Conservation (phyloP, 331 rosid genomes). For the Cydonia oblonga region DNA sequence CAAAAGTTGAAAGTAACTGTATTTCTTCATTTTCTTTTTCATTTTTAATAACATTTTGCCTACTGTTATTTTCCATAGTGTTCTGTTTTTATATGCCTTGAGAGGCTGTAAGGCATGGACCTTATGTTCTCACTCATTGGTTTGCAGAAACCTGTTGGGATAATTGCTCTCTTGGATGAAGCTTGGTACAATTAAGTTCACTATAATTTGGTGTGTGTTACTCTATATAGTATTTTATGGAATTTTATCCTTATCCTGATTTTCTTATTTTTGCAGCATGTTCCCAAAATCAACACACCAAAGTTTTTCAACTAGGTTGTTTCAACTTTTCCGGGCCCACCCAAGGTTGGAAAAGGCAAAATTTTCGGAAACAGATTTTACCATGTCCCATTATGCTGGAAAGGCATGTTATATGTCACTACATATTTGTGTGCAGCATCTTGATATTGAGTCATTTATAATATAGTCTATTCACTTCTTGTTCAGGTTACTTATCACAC, state of each 20-base stretch:
- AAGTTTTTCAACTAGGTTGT: slow-evolving; percentile 86
- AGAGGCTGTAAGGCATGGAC: slow-evolving; percentile 15
- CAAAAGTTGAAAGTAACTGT: no score
- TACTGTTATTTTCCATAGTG: no score
- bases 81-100: slow-evolving; percentile 1
- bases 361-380: slow-evolving; percentile 89
- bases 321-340: slow-evolving; percentile 63
- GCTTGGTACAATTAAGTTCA: slow-evolving; percentile 74
- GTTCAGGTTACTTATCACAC: slow-evolving; percentile 88
- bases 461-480: slow-evolving; percentile 2
- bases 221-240: slow-evolving; percentile 10
- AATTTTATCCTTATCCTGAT: slow-evolving; percentile 31
- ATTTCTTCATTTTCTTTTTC: not conserved
- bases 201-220: slow-evolving; percentile 34
- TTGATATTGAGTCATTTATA: not conserved
- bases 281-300: slow-evolving; percentile 89
- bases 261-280: slow-evolving; percentile 60
- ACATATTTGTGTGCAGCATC: not conserved
- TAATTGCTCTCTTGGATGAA: slow-evolving; percentile 86
- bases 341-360: slow-evolving; percentile 73
- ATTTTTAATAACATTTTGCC: no score
- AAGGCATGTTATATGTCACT: slow-evolving; percentile 43
- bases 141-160: slow-evolving; percentile 94
- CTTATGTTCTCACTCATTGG: slow-evolving; percentile 21
- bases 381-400: slow-evolving; percentile 91